Conservation (phyloP, 768 basidiomycete genomes). For the Suillus placidus region DNA sequence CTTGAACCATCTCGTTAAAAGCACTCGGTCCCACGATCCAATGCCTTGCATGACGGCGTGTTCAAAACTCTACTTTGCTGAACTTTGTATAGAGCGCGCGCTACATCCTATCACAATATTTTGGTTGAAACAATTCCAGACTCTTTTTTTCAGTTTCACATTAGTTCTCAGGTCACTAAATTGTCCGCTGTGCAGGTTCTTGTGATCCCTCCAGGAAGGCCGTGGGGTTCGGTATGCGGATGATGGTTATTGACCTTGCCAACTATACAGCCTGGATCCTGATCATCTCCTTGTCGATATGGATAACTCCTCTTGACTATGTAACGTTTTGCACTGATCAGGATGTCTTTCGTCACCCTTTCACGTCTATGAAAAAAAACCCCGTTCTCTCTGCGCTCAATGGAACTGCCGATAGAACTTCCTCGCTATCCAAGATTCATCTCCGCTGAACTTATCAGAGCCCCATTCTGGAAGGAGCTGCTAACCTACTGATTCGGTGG, state of each 20-base stretch:
- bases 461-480: constrained; percentile 24
- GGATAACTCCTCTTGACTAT: neutral
- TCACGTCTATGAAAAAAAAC: constrained; percentile 17
- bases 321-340: constrained; percentile 16
- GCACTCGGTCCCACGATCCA: constrained; percentile 12
- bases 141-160: neutral
- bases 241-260: neutral
- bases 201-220: neutral
- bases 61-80: constrained; percentile 5
- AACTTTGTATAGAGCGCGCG: constrained; percentile 6
- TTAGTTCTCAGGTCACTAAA: neutral
- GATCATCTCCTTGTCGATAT: constrained; percentile 3
- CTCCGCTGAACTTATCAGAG: constrained; percentile 27
- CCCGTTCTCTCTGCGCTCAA: constrained; percentile 15
- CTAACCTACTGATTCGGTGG: constrained; percentile 21
- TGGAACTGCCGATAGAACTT: constrained; percentile 25
- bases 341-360: constrained; percentile 18
- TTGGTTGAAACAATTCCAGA: neutral
- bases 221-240: neutral
- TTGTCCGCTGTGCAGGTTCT: neutral
- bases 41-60: neutral
- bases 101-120: neutral
- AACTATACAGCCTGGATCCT: neutral
- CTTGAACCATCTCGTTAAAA: constrained; percentile 11
- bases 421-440: constrained; percentile 27